Conservation (phyloP, 495 filamentous ascomycete genomes). For the Penicillium egyptiacum region DNA sequence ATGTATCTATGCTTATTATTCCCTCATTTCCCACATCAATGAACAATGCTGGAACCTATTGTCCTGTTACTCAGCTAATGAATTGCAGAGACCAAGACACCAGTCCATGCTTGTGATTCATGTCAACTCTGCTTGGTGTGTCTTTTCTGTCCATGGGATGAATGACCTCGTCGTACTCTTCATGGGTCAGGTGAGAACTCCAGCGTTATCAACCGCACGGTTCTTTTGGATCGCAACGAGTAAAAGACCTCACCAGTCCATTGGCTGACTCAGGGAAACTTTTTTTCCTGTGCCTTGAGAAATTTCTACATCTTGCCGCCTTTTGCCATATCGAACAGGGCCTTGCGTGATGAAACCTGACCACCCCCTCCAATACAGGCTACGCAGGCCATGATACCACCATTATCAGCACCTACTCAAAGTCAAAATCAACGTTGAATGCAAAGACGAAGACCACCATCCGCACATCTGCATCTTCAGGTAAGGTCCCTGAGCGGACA, state of each 20-base stretch:
- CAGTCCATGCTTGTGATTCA: neutral
- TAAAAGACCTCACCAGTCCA: slow-evolving; percentile 13
- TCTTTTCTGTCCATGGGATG: neutral
- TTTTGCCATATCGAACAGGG: neutral
- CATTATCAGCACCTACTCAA: neutral
- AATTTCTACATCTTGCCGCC: too few species aligned
- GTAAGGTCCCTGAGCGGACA: neutral
- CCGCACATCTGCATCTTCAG: neutral
- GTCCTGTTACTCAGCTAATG: neutral
- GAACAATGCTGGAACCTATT: too few species aligned
- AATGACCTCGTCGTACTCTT: neutral
- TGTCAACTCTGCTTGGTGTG: neutral
- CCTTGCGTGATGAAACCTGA: neutral
- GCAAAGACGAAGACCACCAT: neutral
- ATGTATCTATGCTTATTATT: neutral
- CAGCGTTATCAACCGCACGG: neutral
- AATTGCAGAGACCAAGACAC: neutral
- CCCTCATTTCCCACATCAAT: neutral
- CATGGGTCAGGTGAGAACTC: slow-evolving; percentile 12
- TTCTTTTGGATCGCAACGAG: slow-evolving; percentile 1
- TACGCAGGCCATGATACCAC: neutral
- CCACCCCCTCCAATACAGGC: too few species aligned
- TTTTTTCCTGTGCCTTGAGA: neutral
- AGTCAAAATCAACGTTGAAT: neutral
- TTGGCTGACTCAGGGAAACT: slow-evolving; percentile 5